Conservation (phyloP, 331 rosid genomes). For the Quercus phellos region DNA sequence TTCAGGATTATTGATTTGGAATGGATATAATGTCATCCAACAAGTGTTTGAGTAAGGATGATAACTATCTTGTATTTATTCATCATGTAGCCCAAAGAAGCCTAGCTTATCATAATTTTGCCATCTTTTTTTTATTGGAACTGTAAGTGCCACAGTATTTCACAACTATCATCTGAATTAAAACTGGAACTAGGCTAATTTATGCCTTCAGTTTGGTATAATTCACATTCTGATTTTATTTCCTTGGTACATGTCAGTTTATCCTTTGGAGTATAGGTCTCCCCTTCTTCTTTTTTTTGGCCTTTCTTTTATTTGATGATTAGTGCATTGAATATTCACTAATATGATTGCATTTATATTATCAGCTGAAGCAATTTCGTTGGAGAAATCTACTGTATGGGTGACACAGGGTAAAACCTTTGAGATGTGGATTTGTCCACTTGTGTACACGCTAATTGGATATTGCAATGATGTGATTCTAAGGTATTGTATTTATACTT, state of each 20-base stretch:
- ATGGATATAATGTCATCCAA: too few relatives aligned
- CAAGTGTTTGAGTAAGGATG: too few relatives aligned
- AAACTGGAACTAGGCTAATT: too few relatives aligned
- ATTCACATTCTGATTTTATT: not conserved
- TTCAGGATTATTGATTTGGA: not conserved
- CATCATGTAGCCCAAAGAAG: not conserved
- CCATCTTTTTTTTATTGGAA: too few relatives aligned
- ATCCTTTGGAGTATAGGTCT: not conserved
- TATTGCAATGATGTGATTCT: conserved; percentile 68
- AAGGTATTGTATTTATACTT: conserved; percentile 43
- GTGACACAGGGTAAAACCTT: conserved; percentile 65
- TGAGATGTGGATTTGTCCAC: conserved; percentile 80
- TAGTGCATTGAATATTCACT: conserved; percentile 7
- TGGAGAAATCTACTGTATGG: conserved; percentile 67
- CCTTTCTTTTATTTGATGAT: conserved; percentile 1
- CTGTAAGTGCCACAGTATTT: too few relatives aligned
- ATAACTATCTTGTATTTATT: not conserved
- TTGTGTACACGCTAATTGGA: conserved; percentile 65
- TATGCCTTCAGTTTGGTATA: too few relatives aligned
- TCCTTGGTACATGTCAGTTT: not conserved
- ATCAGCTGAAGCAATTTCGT: conserved; percentile 61
- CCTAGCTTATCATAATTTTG: too few relatives aligned
- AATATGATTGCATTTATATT: conserved; percentile 10
- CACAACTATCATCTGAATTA: too few relatives aligned
- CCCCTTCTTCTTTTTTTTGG: not conserved